These are phyloP conservation scores for Heimioporus sp. DNA, from an alignment of 768 basidiomycete species.

Conservation along the genomic window DNA sequence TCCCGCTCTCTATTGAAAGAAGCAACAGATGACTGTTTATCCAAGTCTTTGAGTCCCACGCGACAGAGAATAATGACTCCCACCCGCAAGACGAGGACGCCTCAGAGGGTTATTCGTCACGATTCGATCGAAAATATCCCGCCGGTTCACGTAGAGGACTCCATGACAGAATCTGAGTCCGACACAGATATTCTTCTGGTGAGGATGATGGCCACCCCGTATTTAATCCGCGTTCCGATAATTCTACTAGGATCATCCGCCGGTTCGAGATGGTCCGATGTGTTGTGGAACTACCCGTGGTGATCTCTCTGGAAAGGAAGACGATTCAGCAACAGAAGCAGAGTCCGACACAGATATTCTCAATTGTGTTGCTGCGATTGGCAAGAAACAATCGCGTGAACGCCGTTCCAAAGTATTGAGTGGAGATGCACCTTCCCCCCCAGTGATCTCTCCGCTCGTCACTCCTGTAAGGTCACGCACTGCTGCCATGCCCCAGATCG, in stretches of 20 bases:
- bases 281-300: not conserved
- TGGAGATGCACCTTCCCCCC: slow-evolving; percentile 4
- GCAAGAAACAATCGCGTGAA: slow-evolving; percentile 3
- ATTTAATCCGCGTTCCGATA: not conserved
- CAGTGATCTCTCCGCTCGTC: slow-evolving; percentile 26
- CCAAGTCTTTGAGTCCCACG: not conserved
- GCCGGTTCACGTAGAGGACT: slow-evolving; percentile 20
- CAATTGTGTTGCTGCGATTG: slow-evolving; percentile 18
- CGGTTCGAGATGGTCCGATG: not conserved
- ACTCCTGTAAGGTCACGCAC: slow-evolving; percentile 22
- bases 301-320: slow-evolving; percentile 2
- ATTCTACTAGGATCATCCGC: not conserved
- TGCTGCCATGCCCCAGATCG: not conserved
- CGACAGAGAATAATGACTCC: slow-evolving; percentile 2
- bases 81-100: not conserved
- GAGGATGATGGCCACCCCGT: not conserved
- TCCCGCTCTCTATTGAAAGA: slow-evolving; percentile 3
- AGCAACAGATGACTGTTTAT: not conserved
- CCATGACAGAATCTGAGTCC: slow-evolving; percentile 31
- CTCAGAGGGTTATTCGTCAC: not conserved
- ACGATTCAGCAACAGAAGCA: slow-evolving; percentile 32
- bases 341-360: slow-evolving; percentile 31
- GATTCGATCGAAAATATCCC: slow-evolving; percentile 7
- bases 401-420: slow-evolving; percentile 2
- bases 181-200: slow-evolving; percentile 15